Percentiles rank a stretch among this genome's conserved stretches.
Conservation (phyloP, 2,329 filamentous ascomycete genomes). For the Colletotrichum spaethianum region DNA sequence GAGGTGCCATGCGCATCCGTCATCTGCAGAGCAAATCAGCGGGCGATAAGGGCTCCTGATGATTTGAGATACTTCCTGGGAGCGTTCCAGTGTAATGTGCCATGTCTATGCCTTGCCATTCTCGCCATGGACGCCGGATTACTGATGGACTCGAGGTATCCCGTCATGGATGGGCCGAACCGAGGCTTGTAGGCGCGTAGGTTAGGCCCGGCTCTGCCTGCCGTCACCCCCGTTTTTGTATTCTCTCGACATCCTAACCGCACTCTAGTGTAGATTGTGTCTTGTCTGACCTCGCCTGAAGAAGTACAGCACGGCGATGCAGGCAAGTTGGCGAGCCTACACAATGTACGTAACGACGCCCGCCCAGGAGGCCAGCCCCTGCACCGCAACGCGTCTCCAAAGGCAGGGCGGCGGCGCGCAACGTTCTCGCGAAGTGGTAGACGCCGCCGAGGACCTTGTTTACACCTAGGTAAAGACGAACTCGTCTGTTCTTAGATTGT, state of each 20-base stretch:
- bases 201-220: no score
- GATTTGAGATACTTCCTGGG: neutral
- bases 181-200: no score
- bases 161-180: no score
- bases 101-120: neutral
- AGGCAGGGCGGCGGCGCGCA: neutral
- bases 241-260: no score
- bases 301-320: neutral
- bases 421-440: neutral
- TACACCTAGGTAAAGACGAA: no score
- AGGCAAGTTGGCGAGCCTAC: neutral
- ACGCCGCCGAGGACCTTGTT: neutral
- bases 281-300: neutral
- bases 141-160: no score
- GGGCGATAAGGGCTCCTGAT: neutral
- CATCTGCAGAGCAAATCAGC: constrained; percentile 2
- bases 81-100: neutral
- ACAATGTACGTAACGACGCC: neutral
- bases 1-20: neutral
- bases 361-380: neutral
- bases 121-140: neutral
- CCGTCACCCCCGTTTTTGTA: no score
- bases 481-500: no score
- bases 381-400: neutral
- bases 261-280: neutral